Evolutionary conservation across 2,329 filamentous ascomycete genomes (phyloP).

Genomic region (Eutypa lata): DNA sequence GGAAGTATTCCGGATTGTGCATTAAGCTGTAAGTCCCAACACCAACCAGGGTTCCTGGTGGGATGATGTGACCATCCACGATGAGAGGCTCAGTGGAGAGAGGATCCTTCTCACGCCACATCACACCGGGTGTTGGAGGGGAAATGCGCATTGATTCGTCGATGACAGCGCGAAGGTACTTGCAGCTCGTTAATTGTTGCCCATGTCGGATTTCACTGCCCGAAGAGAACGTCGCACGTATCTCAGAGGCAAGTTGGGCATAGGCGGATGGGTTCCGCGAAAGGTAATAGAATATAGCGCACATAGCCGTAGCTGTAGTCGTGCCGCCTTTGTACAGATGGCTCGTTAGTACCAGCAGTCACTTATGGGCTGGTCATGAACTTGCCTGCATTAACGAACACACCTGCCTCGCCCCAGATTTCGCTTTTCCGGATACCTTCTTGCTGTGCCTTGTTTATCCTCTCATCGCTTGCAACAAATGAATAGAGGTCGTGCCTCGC

Average conservation of each 20-base stretch:
- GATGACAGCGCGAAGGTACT: slow-evolving; percentile 15
- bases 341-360: background rate
- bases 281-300: slow-evolving; percentile 21
- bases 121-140: slow-evolving; percentile 10
- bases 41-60: slow-evolving; percentile 13
- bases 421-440: slow-evolving; percentile 21
- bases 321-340: slow-evolving; percentile 9
- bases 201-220: slow-evolving; percentile 12
- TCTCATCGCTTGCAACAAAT: slow-evolving; percentile 6
- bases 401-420: slow-evolving; percentile 44
- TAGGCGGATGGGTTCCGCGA: slow-evolving; percentile 11
- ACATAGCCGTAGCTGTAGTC: slow-evolving; percentile 19
- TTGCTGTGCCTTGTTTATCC: background rate
- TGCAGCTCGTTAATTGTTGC: slow-evolving; percentile 9
- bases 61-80: slow-evolving; percentile 14
- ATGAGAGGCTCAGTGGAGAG: slow-evolving; percentile 5
- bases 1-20: slow-evolving; percentile 15
- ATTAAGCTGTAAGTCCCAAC: slow-evolving; percentile 16
- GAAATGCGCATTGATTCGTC: slow-evolving; percentile 17
- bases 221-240: slow-evolving; percentile 11
- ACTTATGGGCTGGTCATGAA: background rate
- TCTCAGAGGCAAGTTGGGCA: slow-evolving; percentile 10
- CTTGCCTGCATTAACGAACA: slow-evolving; percentile 26
- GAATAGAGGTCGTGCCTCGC: slow-evolving; percentile 14
- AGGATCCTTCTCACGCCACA: slow-evolving; percentile 11